Conservation (phyloP, 1,284 basidiomycete species). For the Apiotrichum brassicae region DNA sequence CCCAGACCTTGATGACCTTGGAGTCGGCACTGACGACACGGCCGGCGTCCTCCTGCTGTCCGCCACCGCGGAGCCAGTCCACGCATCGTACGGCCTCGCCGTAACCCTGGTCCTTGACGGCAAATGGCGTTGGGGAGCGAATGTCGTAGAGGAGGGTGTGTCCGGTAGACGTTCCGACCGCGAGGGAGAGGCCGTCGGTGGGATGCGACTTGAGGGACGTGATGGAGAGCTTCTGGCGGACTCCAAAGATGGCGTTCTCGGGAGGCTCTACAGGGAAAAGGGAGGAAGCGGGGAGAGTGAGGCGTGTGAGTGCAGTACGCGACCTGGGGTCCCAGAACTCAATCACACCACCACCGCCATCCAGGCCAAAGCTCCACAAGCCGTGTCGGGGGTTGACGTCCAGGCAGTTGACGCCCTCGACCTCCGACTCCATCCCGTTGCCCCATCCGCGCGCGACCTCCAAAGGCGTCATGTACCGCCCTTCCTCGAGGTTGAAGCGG, state of each 20-base stretch:
- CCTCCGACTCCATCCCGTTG: slow-evolving; percentile 50
- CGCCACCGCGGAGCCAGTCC: slow-evolving; percentile 83
- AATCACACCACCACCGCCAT: slow-evolving; percentile 62
- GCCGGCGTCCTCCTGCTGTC: slow-evolving; percentile 67
- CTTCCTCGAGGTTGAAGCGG: slow-evolving; percentile 91
- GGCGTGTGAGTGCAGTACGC: slow-evolving; percentile 53
- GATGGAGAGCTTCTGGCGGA: slow-evolving; percentile 55
- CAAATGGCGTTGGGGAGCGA: slow-evolving; percentile 73
- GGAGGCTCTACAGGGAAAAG: slow-evolving; percentile 49
- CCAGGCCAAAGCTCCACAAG: slow-evolving; percentile 74
- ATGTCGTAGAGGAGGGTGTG: slow-evolving; percentile 94
- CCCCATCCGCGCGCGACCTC: slow-evolving; percentile 53
- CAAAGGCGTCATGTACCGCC: slow-evolving; percentile 80
- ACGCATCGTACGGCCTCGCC: slow-evolving; percentile 83
- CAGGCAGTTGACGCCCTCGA: slow-evolving; percentile 77
- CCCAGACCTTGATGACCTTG: slow-evolving; percentile 95
- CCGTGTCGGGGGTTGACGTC: slow-evolving; percentile 94
- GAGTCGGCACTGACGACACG: slow-evolving; percentile 83
- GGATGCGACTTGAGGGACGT: slow-evolving; percentile 74
- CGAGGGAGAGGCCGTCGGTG: slow-evolving; percentile 83
- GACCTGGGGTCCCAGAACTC: slow-evolving; percentile 96
- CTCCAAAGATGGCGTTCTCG: slow-evolving; percentile 29
- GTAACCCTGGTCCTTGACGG: slow-evolving; percentile 94
- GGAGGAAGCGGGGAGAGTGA: slow-evolving; percentile 66
- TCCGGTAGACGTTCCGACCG: slow-evolving; percentile 88